Base-by-base conservation (phyloP, 139 green algal genomes). In the Micractinium sp. region DNA sequence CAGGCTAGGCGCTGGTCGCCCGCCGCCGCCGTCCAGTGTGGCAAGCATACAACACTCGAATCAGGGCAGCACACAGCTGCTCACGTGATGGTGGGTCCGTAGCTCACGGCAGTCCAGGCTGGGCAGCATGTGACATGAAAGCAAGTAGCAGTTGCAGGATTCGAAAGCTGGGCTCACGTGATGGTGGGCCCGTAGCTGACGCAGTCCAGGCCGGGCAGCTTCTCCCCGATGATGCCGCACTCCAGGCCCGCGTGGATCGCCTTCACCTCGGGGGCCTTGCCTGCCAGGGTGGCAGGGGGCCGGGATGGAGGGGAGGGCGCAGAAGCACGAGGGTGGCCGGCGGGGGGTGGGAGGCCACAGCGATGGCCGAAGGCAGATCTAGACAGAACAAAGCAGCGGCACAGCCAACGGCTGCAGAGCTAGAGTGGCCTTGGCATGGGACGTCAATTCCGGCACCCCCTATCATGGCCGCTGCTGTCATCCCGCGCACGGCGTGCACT, bases 181-280 rank as follows among this genome's bases (percentile, higher is more conserved):
- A 98, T 98, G 75, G 94, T 97, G 31, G 96, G 96, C 20, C 96
- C 96, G 86, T 94, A 96, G 27, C 81, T 92, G 14, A 98, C 95
- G 41, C 92, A 93, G 80, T 97, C 93, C 20, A 85, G 39, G 60
- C 96, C 94, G 0, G 89, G 90, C 60, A 95, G 94, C 77, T 94
- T 95, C 67, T 97, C 93, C 0, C 92, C 89, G n/a, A 99, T 91
- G 73, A 98, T 95, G 63, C 95, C 93, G 63, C 97, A 97, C 86
- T 98, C 97, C 53, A 98, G 94, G 4, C 95, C 94, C 0, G 95
- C 95, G 90, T 97, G 95, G 53, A 97, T 94, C 53, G 94, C 94
- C 41, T 89, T 91, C 25, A 95, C 87, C 41, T 91, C 86, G 13
- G 91, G 90, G 31, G 87, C 35, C n/a, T 78, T 81, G 19, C 87